Evolutionary conservation across 1,284 basidiomycete genomes (phyloP).

Genomic region (Melampsora larici-populina): DNA sequence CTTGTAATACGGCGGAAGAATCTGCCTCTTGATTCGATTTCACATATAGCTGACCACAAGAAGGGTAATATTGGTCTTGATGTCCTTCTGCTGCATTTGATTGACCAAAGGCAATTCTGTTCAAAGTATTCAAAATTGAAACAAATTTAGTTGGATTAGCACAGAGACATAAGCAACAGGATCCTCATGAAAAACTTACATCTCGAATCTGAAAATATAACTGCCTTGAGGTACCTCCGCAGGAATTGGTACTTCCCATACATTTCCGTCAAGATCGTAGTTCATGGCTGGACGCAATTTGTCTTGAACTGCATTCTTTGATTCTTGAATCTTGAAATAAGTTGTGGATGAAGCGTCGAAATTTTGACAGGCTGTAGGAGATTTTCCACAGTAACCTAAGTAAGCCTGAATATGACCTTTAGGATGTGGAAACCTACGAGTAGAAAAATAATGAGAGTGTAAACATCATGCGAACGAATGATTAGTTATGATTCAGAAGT

Average conservation of each 20-base stretch:
- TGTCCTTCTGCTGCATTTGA: constrained; percentile 22
- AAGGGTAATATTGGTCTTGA: constrained; percentile 43
- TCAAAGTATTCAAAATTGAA: neutral
- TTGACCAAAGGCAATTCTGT: constrained; percentile 29
- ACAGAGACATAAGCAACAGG: neutral
- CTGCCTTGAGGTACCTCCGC: constrained; percentile 19
- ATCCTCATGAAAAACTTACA: constrained; percentile 3
- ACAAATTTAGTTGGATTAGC: neutral
- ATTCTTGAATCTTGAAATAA: constrained; percentile 39
- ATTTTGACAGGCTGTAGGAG: constrained; percentile 23
- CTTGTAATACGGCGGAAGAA: neutral
- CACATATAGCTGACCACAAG: constrained; percentile 34
- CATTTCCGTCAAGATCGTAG: constrained; percentile 20
- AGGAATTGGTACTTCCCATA: constrained; percentile 27
- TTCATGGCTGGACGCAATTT: constrained; percentile 16
- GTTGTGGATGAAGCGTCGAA: constrained; percentile 32
- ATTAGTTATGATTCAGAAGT: no score
- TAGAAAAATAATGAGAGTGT: neutral
- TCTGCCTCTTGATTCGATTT: constrained; percentile 1
- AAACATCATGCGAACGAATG: no score
- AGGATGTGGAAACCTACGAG: constrained; percentile 21
- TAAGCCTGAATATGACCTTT: constrained; percentile 39
- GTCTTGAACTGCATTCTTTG: constrained; percentile 12
- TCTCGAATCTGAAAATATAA: constrained; percentile 38
- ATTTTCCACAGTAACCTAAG: constrained; percentile 32